Evolutionary conservation across 257 asterid genomes (phyloP), one percentile per base, ranked within the genome.

Genomic region (Solanum pimpinellifolium): DNA sequence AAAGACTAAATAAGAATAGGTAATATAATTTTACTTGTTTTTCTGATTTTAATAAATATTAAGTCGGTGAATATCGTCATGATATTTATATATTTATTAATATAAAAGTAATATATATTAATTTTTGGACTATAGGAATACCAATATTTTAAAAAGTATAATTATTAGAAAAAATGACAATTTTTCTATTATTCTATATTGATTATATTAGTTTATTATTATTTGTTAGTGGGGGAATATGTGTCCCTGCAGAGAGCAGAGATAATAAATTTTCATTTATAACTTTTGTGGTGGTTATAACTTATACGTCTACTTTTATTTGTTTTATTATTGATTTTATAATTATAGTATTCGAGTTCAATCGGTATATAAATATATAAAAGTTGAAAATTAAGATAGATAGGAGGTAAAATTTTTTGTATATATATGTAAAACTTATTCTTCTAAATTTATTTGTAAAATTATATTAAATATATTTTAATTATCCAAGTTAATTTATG

Each of bases 61-160:
- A 0, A 6, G 0, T 47, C 1, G 0, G 8, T 14, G 3, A 18
- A 47, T 47, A 47, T 14, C 0, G 14, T 47, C 14, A 47, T 47
- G 20, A 47, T 5, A 14, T 5, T 18, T 16, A 0, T 47, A 14
- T 14, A 2, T 6, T 6, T 18, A 8, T 47, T 47, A 47, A 1
- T 47, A 47, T 47, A 47, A 47, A 47, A 1, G 8, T 2, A 14
- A 47, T 47, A 47, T 14, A 47, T 47, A 2, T 2, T 47, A 47
- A 0, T 47, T 47, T 47, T 47, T 47, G 8, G 20, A 47, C 3
- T 2, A 0, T 2, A 5, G 1, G 0, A 4, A 2, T 18, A 47
- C 1, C 3, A 47, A 47, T 47, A 47, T 47, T 7, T 2, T 20
- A 47, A 47, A 46, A 29, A 69, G 15, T 27, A 29, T 68, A 66